A percentile compares a stretch with the other conserved stretches of the same genome.
Conservation (phyloP, 441 rosid genomes). For the Pelargonium citronellum region DNA sequence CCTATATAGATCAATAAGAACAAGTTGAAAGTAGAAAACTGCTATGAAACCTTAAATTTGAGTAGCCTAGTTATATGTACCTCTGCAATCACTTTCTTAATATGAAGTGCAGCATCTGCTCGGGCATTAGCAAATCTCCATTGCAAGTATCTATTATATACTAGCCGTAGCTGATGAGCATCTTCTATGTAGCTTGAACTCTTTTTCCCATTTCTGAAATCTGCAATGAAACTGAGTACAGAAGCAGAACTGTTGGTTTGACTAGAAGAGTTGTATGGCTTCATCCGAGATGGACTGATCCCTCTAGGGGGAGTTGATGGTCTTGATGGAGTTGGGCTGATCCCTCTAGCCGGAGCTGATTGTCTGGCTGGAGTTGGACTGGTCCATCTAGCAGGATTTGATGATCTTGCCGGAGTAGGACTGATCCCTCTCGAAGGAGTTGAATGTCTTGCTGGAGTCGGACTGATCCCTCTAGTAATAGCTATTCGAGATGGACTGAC, state of each 20-base stretch:
- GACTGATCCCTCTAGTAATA: slow-evolving; percentile 17
- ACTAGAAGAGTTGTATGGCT: slow-evolving; percentile 38
- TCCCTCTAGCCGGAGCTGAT: slow-evolving; percentile 2
- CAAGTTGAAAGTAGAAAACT: not conserved
- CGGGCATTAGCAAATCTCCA: slow-evolving; percentile 85
- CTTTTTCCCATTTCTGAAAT: slow-evolving; percentile 73
- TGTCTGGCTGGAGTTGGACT: not conserved
- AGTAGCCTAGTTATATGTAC: slow-evolving; percentile 32
- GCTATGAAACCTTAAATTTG: slow-evolving; percentile 3
- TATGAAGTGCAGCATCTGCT: slow-evolving; percentile 59
- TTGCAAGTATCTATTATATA: slow-evolving; percentile 74
- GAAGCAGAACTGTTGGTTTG: slow-evolving; percentile 59
- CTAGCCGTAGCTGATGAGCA: slow-evolving; percentile 79
- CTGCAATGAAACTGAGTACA: slow-evolving; percentile 81
- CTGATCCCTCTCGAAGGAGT: slow-evolving; percentile 66
- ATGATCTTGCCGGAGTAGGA: slow-evolving; percentile 53
- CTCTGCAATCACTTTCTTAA: slow-evolving; percentile 65
- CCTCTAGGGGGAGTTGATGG: slow-evolving; percentile 76
- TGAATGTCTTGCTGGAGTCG: slow-evolving; percentile 45
- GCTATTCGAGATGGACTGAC: slow-evolving; percentile 48
- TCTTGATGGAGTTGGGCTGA: slow-evolving; percentile 31
- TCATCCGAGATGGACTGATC: slow-evolving; percentile 53
- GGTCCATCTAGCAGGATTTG: slow-evolving; percentile 43
- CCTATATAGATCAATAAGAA: not conserved
- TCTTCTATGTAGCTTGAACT: slow-evolving; percentile 63